Base-by-base conservation (phyloP, 2,329 filamentous ascomycete genomes). In the Cladosporium sp. region DNA sequence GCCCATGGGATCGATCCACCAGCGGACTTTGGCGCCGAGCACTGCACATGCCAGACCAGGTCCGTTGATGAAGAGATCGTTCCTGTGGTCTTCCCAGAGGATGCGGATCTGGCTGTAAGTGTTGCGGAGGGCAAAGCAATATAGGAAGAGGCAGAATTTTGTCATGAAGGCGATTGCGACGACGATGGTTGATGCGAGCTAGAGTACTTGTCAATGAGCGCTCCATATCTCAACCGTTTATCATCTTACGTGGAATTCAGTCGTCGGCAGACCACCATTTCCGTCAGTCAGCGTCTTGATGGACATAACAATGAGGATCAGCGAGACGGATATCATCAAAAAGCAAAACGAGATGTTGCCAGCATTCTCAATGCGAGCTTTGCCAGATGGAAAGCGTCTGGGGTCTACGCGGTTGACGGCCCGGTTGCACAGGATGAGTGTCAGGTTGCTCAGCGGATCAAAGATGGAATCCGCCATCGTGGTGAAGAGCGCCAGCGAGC, bases 321-420 rank as follows among this genome's bases (percentile, higher is more conserved):
- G 84, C 0, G 93, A 97, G 8, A 98, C 94, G 11, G 92, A 83
- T 23, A 89, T 93, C 95, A 99, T 98, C 72, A 99, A 83, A 78
- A 96, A 96, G 79, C 93, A 97, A 79, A 99, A 99, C 67, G 90
- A 88, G 69, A 98, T 97, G 75, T 98, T 99, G 62, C 95, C 95
- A 0, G 93, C 91, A 0, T 93, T 98, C 79, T 98, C 94, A 68
- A 99, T 91, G 33, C 95, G 89, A 5, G 93, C 93, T 78, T 97
- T 97, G 69, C 94, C 94, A 0, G 91, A 93, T 0, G 94, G 94
- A 75, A 96, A 99, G 56, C 91, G 90, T 61, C 89, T 87, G 1
- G 91, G 86, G 73, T 99, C 93, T 46, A 98, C 94, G 62, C 87
- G 88, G 72, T 90, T 91, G 70, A 97, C 92, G 59, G 95, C 94